phyloP scores from a whole-genome alignment of 2,329 filamentous ascomycete genomes.

The Ceratocystis cacaofunesta region DNA sequence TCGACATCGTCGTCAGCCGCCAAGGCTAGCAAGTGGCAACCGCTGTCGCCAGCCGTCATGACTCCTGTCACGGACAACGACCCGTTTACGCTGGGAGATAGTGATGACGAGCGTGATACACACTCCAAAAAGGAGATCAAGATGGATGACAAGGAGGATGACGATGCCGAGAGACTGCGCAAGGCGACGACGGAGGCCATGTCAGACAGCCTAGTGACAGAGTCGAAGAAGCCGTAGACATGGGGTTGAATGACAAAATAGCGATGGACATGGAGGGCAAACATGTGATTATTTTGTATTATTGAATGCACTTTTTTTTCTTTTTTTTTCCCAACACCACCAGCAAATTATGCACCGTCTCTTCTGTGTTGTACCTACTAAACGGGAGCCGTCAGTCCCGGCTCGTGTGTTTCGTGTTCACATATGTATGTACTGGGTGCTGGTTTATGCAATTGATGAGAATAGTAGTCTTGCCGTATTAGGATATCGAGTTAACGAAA shows the following conservation, averaged over 20 bases:
- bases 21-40: conserved; percentile 93
- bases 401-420: too few species aligned
- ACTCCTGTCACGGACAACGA: conserved; percentile 52
- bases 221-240: conserved; percentile 21
- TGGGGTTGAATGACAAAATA: not conserved
- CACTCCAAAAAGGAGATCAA: conserved; percentile 27
- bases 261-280: not conserved
- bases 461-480: not conserved
- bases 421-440: too few species aligned
- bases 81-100: conserved; percentile 90
- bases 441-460: not conserved
- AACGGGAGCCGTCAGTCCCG: too few species aligned
- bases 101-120: conserved; percentile 72
- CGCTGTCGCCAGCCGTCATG: conserved; percentile 60
- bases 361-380: too few species aligned
- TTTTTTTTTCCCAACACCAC: not conserved
- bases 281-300: conserved; percentile 2
- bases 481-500: not conserved
- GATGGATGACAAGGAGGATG: conserved; percentile 39
- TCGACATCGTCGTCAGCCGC: conserved; percentile 28
- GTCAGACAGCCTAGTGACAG: conserved; percentile 38
- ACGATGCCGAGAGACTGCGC: conserved; percentile 48
- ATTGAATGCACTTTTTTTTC: not conserved
- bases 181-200: conserved; percentile 49
- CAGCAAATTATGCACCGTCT: too few species aligned